Conservation (phyloP, 2,329 filamentous ascomycete genomes). For the Colletotrichum sidae region DNA sequence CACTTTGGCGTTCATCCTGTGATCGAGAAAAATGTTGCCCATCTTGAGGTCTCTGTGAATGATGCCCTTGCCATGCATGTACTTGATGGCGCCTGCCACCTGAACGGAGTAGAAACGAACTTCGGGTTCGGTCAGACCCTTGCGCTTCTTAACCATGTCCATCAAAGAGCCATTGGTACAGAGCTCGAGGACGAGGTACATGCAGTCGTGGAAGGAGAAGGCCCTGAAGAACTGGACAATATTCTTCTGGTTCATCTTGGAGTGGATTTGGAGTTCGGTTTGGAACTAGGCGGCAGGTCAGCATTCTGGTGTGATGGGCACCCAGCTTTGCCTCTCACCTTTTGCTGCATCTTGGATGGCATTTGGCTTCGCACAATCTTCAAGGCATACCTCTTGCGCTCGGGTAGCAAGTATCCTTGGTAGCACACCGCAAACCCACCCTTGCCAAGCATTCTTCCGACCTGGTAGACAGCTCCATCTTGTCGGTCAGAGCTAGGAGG, state of each 20-base stretch:
- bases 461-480: slow-evolving; percentile 78
- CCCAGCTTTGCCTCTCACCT: slow-evolving; percentile 63
- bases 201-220: slow-evolving; percentile 89
- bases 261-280: slow-evolving; percentile 95
- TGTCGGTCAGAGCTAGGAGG: slow-evolving; percentile 76
- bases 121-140: slow-evolving; percentile 91
- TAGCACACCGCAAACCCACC: slow-evolving; percentile 88
- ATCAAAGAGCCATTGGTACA: slow-evolving; percentile 97
- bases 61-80: slow-evolving; percentile 94
- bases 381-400: slow-evolving; percentile 76
- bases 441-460: slow-evolving; percentile 80
- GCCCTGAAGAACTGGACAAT: slow-evolving; percentile 96
- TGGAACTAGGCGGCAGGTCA: slow-evolving; percentile 63
- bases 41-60: slow-evolving; percentile 98
- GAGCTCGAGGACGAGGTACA: slow-evolving; percentile 93
- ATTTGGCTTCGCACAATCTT: slow-evolving; percentile 89
- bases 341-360: slow-evolving; percentile 86
- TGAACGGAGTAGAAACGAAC: slow-evolving; percentile 94
- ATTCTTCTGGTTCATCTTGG: slow-evolving; percentile 95
- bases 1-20: slow-evolving; percentile 96
- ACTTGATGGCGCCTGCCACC: slow-evolving; percentile 96
- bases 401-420: slow-evolving; percentile 74
- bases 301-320: not conserved
- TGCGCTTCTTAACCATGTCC: slow-evolving; percentile 96
- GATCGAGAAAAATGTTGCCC: slow-evolving; percentile 96